A percentile compares a stretch with the other conserved stretches of the same genome.
Evolutionary conservation across 441 rosid genomes (phyloP).

Genomic region (Eugenia klotzschiana): DNA sequence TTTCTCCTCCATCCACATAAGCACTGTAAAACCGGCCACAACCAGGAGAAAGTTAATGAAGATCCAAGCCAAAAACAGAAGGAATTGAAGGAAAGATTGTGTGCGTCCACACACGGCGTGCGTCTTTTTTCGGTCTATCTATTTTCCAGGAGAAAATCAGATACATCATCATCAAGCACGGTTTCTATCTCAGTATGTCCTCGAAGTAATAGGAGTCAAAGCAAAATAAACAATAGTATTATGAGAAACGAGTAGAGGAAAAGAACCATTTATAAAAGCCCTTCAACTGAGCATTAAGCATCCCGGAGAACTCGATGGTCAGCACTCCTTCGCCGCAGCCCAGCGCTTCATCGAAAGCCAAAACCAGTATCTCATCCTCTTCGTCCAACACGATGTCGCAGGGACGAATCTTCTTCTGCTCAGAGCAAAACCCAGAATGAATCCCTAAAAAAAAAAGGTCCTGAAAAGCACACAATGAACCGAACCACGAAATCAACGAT

Average conservation of each 20-base stretch:
- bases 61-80: background rate
- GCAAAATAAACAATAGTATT: background rate
- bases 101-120: no score
- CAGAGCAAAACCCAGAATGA: background rate
- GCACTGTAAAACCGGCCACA: constrained; percentile 5
- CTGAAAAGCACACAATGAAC: background rate
- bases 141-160: background rate
- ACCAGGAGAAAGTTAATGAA: background rate
- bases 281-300: constrained; percentile 22
- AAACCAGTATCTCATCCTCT: constrained; percentile 24
- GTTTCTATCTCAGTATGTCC: background rate
- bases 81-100: background rate
- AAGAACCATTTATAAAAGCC: constrained; percentile 26
- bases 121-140: background rate
- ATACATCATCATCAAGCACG: background rate
- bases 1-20: constrained; percentile 13
- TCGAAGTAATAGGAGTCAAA: no score
- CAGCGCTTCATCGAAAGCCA: constrained; percentile 21
- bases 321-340: constrained; percentile 19
- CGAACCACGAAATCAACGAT: background rate
- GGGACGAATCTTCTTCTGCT: constrained; percentile 11
- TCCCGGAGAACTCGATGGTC: constrained; percentile 17
- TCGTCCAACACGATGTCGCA: constrained; percentile 16
- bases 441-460: background rate
- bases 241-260: background rate